Conservation (phyloP, 192 early-diverging fungal species). For the Coemansia sp. region DNA sequence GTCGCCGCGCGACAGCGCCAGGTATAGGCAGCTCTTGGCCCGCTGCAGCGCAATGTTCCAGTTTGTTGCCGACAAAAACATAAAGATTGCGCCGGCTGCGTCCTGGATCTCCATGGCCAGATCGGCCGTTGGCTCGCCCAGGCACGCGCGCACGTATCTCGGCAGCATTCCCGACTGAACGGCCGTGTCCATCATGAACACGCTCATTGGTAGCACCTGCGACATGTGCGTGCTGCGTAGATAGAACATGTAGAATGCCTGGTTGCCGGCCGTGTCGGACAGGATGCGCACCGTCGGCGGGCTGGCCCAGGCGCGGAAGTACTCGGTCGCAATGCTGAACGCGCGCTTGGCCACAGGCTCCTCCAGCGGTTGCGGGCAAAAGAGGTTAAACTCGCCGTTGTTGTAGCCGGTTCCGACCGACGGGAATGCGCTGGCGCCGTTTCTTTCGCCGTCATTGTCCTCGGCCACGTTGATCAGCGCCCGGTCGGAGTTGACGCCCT, state of each 20-base stretch:
- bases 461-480: conserved; percentile 21
- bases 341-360: conserved; percentile 54
- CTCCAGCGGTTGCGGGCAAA: conserved; percentile 45
- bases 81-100: conserved; percentile 78
- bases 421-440: conserved; percentile 19
- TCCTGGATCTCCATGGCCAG: conserved; percentile 68
- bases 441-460: conserved; percentile 18
- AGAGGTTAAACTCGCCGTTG: conserved; percentile 34
- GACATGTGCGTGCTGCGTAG: conserved; percentile 48
- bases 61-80: conserved; percentile 86
- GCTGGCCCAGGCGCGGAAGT: conserved; percentile 45
- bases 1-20: conserved; percentile 62
- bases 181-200: conserved; percentile 30
- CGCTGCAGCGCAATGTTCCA: conserved; percentile 79
- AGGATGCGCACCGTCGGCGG: conserved; percentile 42
- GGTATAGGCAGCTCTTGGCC: conserved; percentile 64
- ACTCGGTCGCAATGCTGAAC: conserved; percentile 39
- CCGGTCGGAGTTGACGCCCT: conserved; percentile 34
- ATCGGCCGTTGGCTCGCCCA: conserved; percentile 47
- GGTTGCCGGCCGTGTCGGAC: conserved; percentile 43
- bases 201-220: conserved; percentile 36
- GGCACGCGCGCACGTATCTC: conserved; percentile 55
- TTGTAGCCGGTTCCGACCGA: conserved; percentile 27
- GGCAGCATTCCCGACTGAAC: conserved; percentile 34
- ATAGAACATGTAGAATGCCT: conserved; percentile 39